Evolutionary conservation across 2,329 filamentous ascomycete species (phyloP).

Genomic region (Penicillium occitanis): DNA sequence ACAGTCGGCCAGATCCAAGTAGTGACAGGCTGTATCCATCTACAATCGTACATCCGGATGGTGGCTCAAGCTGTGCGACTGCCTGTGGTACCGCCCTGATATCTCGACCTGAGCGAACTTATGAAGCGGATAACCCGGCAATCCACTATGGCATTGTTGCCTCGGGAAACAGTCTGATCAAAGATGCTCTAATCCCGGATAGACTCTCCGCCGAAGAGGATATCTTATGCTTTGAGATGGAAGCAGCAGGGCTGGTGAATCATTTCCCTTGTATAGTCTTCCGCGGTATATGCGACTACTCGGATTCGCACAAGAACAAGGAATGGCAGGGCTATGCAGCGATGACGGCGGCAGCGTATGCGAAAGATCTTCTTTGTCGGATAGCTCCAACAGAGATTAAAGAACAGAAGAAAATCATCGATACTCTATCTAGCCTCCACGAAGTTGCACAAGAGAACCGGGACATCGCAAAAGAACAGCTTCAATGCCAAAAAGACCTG

Average conservation of each 20-base stretch:
- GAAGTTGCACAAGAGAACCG: background rate
- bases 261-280: constrained; percentile 27
- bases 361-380: constrained; percentile 23
- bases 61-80: background rate
- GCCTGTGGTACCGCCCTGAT: background rate
- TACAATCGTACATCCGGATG: background rate
- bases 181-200: constrained; percentile 15
- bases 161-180: constrained; percentile 23
- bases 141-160: constrained; percentile 23
- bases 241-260: constrained; percentile 26
- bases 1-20: background rate
- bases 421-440: background rate
- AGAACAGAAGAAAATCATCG: background rate
- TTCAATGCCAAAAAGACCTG: background rate
- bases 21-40: background rate
- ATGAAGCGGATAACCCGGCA: background rate
- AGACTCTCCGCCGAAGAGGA: constrained; percentile 14
- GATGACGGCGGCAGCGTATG: constrained; percentile 30
- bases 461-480: background rate
- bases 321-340: constrained; percentile 28
- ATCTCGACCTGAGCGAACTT: background rate
- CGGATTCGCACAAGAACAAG: constrained; percentile 39
- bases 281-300: constrained; percentile 44
- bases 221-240: constrained; percentile 32
- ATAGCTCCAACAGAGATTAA: constrained; percentile 7